A percentile compares a stretch with the other conserved stretches of the same genome.
Evolutionary conservation across 1,139 yeast genomes (phyloP).

Genomic region (Debaryomycetaceae sp.): DNA sequence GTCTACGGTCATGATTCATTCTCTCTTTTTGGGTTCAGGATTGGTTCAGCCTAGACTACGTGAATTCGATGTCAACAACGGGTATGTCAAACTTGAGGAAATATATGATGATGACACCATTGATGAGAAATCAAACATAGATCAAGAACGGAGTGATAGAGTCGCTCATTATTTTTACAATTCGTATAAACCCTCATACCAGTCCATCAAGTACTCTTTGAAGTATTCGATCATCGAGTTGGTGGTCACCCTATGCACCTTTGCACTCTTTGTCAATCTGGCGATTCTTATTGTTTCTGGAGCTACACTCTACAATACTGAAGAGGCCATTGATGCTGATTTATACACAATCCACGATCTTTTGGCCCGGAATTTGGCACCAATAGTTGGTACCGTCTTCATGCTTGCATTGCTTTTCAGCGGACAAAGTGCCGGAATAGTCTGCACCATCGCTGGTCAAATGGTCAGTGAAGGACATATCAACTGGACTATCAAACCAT

Average conservation of each 20-base stretch:
- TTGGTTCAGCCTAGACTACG: constrained; percentile 70
- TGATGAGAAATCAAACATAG: constrained; percentile 8
- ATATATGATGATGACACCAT: constrained; percentile 10
- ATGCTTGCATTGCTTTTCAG: constrained; percentile 72
- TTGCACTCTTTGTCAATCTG: constrained; percentile 76
- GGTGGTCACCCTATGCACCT: constrained; percentile 61
- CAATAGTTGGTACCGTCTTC: constrained; percentile 73
- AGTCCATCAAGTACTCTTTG: constrained; percentile 63
- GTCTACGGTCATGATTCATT: constrained; percentile 84
- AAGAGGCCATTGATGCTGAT: constrained; percentile 70
- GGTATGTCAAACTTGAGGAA: constrained; percentile 30
- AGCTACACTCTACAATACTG: constrained; percentile 62
- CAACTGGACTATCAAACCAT: constrained; percentile 71
- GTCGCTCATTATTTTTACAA: constrained; percentile 36
- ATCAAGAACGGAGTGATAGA: constrained; percentile 12
- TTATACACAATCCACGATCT: constrained; percentile 65
- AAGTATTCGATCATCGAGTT: constrained; percentile 67
- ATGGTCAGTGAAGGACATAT: constrained; percentile 82
- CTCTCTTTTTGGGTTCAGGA: constrained; percentile 72
- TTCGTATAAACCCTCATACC: constrained; percentile 59
- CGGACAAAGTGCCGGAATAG: constrained; percentile 83
- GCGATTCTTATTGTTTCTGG: constrained; percentile 78
- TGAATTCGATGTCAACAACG: constrained; percentile 53
- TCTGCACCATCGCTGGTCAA: constrained; percentile 86
- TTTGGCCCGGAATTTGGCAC: constrained; percentile 55